Evolutionary conservation across 345 rosid species (phyloP).

Genomic region (Salix purpurea): DNA sequence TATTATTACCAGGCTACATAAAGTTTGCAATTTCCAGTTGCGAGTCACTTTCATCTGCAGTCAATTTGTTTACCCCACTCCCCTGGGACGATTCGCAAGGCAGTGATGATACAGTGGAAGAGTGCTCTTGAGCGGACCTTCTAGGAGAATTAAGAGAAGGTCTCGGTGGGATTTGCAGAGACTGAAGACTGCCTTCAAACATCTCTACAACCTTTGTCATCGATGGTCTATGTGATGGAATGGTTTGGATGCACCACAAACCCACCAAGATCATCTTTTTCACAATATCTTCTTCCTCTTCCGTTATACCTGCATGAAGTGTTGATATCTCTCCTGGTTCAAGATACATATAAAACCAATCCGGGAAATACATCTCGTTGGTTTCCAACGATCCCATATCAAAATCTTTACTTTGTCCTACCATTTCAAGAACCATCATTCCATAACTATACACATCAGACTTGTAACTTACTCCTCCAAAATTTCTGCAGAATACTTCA

Average conservation of each 20-base stretch:
- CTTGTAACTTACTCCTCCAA: conserved; percentile 12
- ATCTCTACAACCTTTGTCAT: conserved; percentile 23
- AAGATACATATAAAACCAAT: conserved; percentile 11
- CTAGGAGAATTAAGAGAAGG: neutral
- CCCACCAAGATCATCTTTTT: conserved; percentile 34
- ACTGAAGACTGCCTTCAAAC: conserved; percentile 15
- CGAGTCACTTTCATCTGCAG: no score
- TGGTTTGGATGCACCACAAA: conserved; percentile 47
- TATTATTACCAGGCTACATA: no score
- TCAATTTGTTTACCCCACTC: no score
- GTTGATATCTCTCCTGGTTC: neutral
- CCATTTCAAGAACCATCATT: conserved; percentile 32
- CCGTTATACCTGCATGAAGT: neutral
- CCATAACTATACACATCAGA: conserved; percentile 32
- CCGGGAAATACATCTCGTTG: conserved; percentile 14
- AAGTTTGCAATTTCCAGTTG: no score
- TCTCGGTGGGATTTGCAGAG: conserved; percentile 21
- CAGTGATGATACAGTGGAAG: neutral
- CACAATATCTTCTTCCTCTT: conserved; percentile 11
- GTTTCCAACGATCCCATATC: no score
- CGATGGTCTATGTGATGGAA: conserved; percentile 43
- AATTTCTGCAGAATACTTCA: conserved; percentile 7
- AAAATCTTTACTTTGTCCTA: neutral
- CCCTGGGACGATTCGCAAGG: no score
- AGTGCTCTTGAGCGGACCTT: neutral